phyloP scores from a whole-genome alignment of 352 stramenopile genomes.

The Globisporangium orthogonon region DNA sequence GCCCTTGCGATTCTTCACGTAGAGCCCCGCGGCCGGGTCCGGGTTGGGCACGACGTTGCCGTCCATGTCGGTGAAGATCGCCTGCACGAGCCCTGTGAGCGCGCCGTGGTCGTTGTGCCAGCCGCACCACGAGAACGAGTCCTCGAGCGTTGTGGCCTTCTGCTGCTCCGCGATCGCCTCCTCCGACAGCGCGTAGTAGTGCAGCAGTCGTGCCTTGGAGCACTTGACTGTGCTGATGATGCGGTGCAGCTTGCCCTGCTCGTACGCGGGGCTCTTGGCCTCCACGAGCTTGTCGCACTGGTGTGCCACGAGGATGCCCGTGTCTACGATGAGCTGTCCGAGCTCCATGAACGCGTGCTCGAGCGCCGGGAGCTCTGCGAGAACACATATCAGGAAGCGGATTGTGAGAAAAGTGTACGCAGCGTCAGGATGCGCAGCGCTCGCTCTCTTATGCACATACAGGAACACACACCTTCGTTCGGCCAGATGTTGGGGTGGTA shows the following conservation, averaged over 20 bases:
- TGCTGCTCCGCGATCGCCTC: constrained; percentile 46
- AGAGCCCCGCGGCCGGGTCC: constrained; percentile 85
- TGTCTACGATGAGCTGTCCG: constrained; percentile 89
- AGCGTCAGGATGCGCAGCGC: background rate
- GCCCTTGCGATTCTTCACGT: constrained; percentile 90
- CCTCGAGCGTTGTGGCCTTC: constrained; percentile 37
- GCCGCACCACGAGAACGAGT: constrained; percentile 94
- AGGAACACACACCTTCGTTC: constrained; percentile 14
- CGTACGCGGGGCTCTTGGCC: constrained; percentile 66
- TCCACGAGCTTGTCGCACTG: constrained; percentile 91
- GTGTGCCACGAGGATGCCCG: constrained; percentile 86
- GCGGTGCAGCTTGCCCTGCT: constrained; percentile 73
- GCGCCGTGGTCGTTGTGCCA: constrained; percentile 97
- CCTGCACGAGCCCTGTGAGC: constrained; percentile 92
- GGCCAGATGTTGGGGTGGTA: constrained; percentile 94
- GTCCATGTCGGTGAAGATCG: constrained; percentile 82
- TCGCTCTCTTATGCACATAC: background rate
- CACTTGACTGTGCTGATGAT: constrained; percentile 88
- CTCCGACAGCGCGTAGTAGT: constrained; percentile 92
- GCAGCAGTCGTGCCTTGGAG: constrained; percentile 91
- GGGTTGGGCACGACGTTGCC: constrained; percentile 63
- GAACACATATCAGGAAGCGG: no score
- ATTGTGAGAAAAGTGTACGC: background rate
- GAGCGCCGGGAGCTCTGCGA: constrained; percentile 60
- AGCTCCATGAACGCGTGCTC: constrained; percentile 89